These are phyloP conservation scores for Globisporangium paroecandrum DNA, from an alignment of 352 stramenopile species.

Conservation along the genomic window DNA sequence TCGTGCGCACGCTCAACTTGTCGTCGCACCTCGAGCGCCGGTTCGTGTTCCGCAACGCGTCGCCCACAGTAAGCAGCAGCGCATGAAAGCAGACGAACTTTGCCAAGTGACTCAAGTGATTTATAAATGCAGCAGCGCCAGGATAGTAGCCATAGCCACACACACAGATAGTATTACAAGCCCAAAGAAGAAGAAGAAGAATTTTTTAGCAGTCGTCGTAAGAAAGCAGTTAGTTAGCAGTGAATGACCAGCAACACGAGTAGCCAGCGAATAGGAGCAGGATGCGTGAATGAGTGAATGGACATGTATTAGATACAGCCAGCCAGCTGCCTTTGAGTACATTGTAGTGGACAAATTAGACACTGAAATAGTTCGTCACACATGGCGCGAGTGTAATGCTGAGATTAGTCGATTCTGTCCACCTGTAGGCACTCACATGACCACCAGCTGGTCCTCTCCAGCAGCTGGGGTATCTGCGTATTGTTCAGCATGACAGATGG, in stretches of 20 bases:
- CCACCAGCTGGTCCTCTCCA: background rate
- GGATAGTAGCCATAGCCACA: background rate
- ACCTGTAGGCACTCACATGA: background rate
- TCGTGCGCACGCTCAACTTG: conserved; percentile 67
- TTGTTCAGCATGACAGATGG: background rate
- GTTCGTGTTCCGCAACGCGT: conserved; percentile 64
- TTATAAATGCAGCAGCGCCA: conserved; percentile 7
- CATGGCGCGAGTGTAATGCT: background rate
- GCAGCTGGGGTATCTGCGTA: background rate
- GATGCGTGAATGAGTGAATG: background rate
- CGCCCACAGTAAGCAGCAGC: background rate
- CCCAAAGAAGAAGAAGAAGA: background rate
- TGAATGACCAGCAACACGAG: background rate
- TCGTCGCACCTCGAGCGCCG: conserved; percentile 66
- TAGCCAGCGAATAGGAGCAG: background rate
- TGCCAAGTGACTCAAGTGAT: background rate
- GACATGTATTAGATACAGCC: background rate
- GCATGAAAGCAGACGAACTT: background rate
- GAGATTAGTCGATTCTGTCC: background rate
- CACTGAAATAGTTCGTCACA: background rate
- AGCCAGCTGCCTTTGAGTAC: background rate
- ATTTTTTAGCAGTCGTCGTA: conserved; percentile 3
- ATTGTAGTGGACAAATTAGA: background rate
- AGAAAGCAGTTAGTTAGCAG: background rate
- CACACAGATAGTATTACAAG: background rate